Base-by-base conservation (phyloP, 345 rosid species). In the Abelmoschus esculentus region DNA sequence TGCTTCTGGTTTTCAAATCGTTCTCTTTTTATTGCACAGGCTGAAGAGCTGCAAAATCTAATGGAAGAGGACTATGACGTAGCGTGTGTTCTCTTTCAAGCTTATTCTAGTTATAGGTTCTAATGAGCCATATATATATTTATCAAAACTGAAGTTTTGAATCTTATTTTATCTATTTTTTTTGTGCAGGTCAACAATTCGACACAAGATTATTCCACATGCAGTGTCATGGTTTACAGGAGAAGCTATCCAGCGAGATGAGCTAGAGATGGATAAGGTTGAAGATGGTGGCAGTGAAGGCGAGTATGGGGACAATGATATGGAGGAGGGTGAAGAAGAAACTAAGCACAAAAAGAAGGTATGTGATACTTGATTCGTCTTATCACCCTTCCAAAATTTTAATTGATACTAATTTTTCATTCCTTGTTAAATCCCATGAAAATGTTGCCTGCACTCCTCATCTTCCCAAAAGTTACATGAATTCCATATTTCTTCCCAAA, bases 211-310 rank as follows among this genome's bases (percentile, higher is more conserved):
- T 72, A 90, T 92, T 38, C 85, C 99, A 1, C 98, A 89, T 80
- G 98, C 98, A 58, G 96, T 96, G 49, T 91, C 95, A 58, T 92
- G 98, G 98, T 96, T 75, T 80, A 96, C 99, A 0, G 99, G 99
- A n/a, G 99, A 96, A 83, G 98, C 98, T 68, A 80, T 85, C 12
- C 84, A 82, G 18, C 87, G 81, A 7, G 96, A 90, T 55, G 97
- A 87, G 32, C 38, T 76, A 28, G 97, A 86, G 2, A 74, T 83
- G 11, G 96, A 84, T 0, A 89, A 85, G 0, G 90, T 78, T 0
- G 91, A 83, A 0, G 86, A 82, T 0, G 90, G 83, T 0, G 77
- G 49, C 0, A 90, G 82, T 0, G 84, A 71, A 0, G 88, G 81
- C 0, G 91, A 79, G 0, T 87, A 81, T 0, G 90, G 86, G 0